These are phyloP conservation scores for Penicillium salamii DNA, from an alignment of 495 filamentous ascomycete species.

Conservation along the genomic window DNA sequence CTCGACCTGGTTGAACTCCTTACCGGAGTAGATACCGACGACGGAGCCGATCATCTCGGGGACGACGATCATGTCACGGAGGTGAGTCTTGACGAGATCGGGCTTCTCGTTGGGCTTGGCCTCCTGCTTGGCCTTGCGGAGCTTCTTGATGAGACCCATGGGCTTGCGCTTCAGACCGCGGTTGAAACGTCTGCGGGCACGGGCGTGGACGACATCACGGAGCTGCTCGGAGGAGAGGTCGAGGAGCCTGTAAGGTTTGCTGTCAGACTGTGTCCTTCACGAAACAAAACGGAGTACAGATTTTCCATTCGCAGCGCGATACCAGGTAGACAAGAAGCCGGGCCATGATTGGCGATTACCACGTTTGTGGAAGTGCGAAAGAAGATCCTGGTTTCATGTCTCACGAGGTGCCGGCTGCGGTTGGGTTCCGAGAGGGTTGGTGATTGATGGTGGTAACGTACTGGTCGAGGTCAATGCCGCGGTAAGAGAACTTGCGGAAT, in stretches of 20 bases:
- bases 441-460: constrained; percentile 51
- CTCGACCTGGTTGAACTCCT: constrained; percentile 99
- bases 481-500: constrained; percentile 99
- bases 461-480: constrained; percentile 98
- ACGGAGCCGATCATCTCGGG: constrained; percentile 98
- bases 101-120: constrained; percentile 99
- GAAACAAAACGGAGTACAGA: constrained; percentile 7
- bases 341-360: background rate
- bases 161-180: constrained; percentile 99
- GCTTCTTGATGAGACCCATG: constrained; percentile 99
- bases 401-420: constrained; percentile 11
- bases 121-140: constrained; percentile 99
- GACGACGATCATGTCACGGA: constrained; percentile 99
- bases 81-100: constrained; percentile 97
- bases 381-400: constrained; percentile 59
- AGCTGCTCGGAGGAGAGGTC: constrained; percentile 98
- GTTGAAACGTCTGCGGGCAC: constrained; percentile 98
- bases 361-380: background rate
- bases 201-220: constrained; percentile 97
- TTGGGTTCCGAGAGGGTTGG: constrained; percentile 39
- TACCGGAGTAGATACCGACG: constrained; percentile 98
- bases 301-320: background rate
- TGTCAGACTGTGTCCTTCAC: constrained; percentile 26
- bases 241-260: constrained; percentile 65
- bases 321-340: constrained; percentile 2